phyloP scores from a whole-genome alignment of 345 rosid genomes.

The Brassica carinata region DNA sequence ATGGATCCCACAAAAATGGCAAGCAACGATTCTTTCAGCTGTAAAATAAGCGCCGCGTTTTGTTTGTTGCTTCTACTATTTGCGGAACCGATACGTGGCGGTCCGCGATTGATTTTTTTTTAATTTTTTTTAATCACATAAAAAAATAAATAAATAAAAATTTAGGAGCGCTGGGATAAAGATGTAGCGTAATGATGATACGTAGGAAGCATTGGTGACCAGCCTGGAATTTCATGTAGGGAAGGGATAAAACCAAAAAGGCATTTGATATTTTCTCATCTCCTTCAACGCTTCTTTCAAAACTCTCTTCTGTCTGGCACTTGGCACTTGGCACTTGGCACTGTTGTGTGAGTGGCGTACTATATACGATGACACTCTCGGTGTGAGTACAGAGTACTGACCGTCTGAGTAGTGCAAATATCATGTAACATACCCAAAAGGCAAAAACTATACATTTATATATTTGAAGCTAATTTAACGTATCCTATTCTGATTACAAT shows the following conservation, averaged over 20 bases:
- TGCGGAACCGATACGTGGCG: no score
- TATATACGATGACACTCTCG: neutral
- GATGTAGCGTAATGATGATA: slow-evolving; percentile 29
- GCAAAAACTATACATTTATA: neutral
- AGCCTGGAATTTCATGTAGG: slow-evolving; percentile 37
- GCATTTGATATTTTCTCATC: slow-evolving; percentile 20
- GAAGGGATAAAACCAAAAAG: slow-evolving; percentile 11
- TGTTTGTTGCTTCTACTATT: no score
- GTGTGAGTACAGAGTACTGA: neutral
- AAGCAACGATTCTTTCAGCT: no score
- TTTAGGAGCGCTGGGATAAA: no score
- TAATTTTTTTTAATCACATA: no score
- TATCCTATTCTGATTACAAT: neutral
- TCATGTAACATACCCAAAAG: neutral
- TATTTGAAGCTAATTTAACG: neutral
- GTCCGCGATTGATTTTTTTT: no score
- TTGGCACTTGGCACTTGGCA: neutral
- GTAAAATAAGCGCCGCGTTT: no score
- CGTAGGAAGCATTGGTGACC: slow-evolving; percentile 33
- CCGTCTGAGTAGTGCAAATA: neutral
- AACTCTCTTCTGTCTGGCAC: slow-evolving; percentile 4
- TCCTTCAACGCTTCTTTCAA: slow-evolving; percentile 38
- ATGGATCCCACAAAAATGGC: no score
- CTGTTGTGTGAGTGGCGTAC: neutral
- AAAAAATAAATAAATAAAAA: no score